A percentile compares a stretch with the other conserved stretches of the same genome.
Evolutionary conservation across 441 rosid species (phyloP).

Genomic region (Euphorbia schlechtendalii): DNA sequence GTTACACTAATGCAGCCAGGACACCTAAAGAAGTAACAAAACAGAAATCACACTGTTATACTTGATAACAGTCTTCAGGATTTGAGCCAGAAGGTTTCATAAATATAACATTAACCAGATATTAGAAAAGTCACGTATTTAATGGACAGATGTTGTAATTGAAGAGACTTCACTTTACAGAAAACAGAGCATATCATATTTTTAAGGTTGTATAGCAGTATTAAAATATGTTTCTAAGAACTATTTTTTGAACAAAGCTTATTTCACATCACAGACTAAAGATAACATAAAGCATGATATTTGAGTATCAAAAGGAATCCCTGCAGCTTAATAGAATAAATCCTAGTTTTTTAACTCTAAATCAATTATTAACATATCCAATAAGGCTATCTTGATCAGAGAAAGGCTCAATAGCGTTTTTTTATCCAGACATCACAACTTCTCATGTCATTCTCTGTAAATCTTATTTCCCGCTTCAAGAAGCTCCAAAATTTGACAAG

Average conservation of each 20-base stretch:
- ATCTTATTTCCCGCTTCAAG: background rate
- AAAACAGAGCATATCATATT: no score
- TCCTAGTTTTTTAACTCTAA: background rate
- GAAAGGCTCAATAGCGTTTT: background rate
- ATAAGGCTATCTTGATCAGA: background rate
- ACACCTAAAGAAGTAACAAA: no score
- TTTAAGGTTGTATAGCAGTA: no score
- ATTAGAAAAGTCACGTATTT: background rate
- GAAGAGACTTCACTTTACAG: background rate
- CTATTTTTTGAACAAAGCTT: background rate
- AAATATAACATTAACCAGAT: background rate
- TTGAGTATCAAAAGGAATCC: background rate
- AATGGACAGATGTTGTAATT: background rate
- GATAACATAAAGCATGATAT: background rate
- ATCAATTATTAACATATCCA: background rate
- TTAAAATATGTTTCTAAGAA: background rate
- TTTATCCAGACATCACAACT: background rate
- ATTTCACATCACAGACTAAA: background rate
- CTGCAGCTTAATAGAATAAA: background rate
- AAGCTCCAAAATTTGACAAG: background rate
- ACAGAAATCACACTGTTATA: no score
- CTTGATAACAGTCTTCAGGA: no score
- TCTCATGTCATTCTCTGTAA: background rate
- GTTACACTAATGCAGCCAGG: background rate
- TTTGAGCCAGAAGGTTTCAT: no score